phyloP scores from a whole-genome alignment of 192 early-diverging fungal species.

The Rhizophagus clarus region DNA sequence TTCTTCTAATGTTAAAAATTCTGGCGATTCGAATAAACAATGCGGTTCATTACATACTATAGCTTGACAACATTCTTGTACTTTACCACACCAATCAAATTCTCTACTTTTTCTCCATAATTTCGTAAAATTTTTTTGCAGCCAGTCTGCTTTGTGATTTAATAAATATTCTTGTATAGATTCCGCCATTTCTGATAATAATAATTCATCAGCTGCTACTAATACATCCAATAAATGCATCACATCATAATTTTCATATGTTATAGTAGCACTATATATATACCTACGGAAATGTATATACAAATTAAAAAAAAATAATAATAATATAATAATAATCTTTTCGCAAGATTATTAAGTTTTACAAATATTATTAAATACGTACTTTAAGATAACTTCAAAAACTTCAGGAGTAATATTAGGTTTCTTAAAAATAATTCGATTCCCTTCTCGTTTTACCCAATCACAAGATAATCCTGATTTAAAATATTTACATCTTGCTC shows the following conservation, averaged over 20 bases:
- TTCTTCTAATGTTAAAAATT: slow-evolving; percentile 5
- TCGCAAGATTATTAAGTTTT: too few relatives aligned
- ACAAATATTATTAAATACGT: not conserved
- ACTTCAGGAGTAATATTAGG: not conserved
- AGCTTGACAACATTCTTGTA: slow-evolving; percentile 7
- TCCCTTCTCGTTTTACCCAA: not conserved
- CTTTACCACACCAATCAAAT: slow-evolving; percentile 9
- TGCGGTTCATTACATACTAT: slow-evolving; percentile 1
- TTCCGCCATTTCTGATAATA: slow-evolving; percentile 3
- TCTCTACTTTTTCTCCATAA: slow-evolving; percentile 1
- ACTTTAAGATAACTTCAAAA: not conserved
- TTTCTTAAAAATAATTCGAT: not conserved
- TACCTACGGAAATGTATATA: not conserved
- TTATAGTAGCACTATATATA: not conserved
- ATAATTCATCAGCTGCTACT: slow-evolving; percentile 11
- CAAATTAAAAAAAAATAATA: too few relatives aligned
- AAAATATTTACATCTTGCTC: slow-evolving; percentile 1
- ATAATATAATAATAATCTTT: too few relatives aligned
- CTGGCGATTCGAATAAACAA: slow-evolving; percentile 2
- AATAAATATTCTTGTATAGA: not conserved
- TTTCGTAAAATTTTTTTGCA: not conserved
- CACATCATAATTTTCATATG: not conserved
- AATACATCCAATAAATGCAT: slow-evolving; percentile 17
- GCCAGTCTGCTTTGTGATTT: slow-evolving; percentile 1
- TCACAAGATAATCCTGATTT: not conserved